A percentile compares a stretch with the other conserved stretches of the same genome.
phyloP scores from a whole-genome alignment of 2,329 filamentous ascomycete species.

The Ascochyta viciae-villosae region DNA sequence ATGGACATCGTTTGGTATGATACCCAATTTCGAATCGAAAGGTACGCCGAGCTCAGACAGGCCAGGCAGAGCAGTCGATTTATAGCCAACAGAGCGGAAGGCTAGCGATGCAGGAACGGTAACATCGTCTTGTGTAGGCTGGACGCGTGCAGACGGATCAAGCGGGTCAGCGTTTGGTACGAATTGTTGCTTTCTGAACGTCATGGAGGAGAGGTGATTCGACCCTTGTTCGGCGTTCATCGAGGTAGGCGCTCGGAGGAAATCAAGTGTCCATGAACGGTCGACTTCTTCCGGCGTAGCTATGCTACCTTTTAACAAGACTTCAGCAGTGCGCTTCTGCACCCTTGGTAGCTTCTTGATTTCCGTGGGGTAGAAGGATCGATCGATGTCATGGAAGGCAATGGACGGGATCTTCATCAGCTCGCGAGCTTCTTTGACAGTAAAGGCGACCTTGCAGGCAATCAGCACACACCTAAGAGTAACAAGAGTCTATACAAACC shows the following conservation, averaged over 20 bases:
- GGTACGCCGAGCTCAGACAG: slow-evolving; percentile 76
- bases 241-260: slow-evolving; percentile 77
- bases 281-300: slow-evolving; percentile 56
- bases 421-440: slow-evolving; percentile 92
- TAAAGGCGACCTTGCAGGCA: slow-evolving; percentile 80
- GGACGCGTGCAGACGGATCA: slow-evolving; percentile 60
- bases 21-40: slow-evolving; percentile 76
- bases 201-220: slow-evolving; percentile 66
- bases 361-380: slow-evolving; percentile 70
- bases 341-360: slow-evolving; percentile 75
- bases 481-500: slow-evolving; percentile 54
- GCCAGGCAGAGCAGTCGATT: slow-evolving; percentile 77
- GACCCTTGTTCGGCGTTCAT: slow-evolving; percentile 62
- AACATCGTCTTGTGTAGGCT: slow-evolving; percentile 53
- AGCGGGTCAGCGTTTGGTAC: slow-evolving; percentile 51
- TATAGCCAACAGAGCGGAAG: slow-evolving; percentile 96
- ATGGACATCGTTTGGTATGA: slow-evolving; percentile 81
- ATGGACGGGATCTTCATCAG: slow-evolving; percentile 78
- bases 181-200: slow-evolving; percentile 65
- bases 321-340: slow-evolving; percentile 77
- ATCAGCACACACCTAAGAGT: slow-evolving; percentile 8
- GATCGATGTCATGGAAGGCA: slow-evolving; percentile 73
- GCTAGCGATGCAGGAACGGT: slow-evolving; percentile 72
- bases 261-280: slow-evolving; percentile 85
- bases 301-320: slow-evolving; percentile 77